These are phyloP conservation scores for Sutorius australiensis DNA, from an alignment of 768 basidiomycete species.

Conservation along the genomic window DNA sequence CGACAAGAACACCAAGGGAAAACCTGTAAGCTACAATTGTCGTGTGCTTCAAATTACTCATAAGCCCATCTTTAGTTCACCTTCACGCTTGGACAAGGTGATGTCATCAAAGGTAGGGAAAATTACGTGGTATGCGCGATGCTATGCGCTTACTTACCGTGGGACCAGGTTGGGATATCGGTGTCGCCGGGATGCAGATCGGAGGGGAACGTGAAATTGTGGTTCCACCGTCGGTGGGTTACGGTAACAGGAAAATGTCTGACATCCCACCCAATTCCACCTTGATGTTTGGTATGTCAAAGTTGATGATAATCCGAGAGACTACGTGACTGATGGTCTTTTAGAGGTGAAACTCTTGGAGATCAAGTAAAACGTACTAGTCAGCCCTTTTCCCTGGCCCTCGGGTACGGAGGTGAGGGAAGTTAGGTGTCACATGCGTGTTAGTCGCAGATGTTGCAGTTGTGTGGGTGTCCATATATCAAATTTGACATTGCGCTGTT, in stretches of 20 bases:
- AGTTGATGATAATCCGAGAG: background rate
- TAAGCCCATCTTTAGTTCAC: constrained; percentile 45
- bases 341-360: constrained; percentile 70
- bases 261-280: constrained; percentile 80
- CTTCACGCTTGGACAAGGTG: constrained; percentile 79
- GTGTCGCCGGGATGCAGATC: constrained; percentile 87
- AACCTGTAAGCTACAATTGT: constrained; percentile 57
- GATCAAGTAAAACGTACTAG: constrained; percentile 48
- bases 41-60: constrained; percentile 1
- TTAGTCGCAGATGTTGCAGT: constrained; percentile 16
- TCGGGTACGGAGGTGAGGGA: constrained; percentile 6
- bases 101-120: constrained; percentile 82
- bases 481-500: constrained; percentile 24
- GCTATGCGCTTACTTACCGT: constrained; percentile 4
- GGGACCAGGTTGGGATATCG: constrained; percentile 79
- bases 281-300: constrained; percentile 68
- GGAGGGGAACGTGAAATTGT: constrained; percentile 82
- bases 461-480: constrained; percentile 24
- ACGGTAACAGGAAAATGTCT: constrained; percentile 58
- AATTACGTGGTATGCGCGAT: background rate
- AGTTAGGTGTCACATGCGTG: constrained; percentile 15
- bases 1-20: constrained; percentile 79
- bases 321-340: constrained; percentile 10
- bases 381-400: constrained; percentile 9
- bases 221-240: constrained; percentile 67